A percentile compares a stretch with the other conserved stretches of the same genome.
Conservation (phyloP, 805 yeast genomes). For the Peterozyma xylosa region DNA sequence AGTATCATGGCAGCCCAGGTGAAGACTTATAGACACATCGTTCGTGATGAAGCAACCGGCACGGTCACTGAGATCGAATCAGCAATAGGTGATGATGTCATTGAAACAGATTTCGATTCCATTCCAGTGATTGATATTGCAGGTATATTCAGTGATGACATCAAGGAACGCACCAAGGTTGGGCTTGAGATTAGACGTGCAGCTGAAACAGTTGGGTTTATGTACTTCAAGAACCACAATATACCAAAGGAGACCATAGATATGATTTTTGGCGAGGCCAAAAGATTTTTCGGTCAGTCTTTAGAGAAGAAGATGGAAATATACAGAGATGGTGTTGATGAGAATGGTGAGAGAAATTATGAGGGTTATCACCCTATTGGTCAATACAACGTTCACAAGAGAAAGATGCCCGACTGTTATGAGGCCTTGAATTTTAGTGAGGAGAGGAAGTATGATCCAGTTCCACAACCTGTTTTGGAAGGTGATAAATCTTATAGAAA, state of each 20-base stretch:
- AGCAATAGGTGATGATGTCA: slow-evolving; percentile 5
- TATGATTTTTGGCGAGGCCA: slow-evolving; percentile 14
- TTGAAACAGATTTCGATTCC: slow-evolving; percentile 11
- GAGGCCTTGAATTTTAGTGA: slow-evolving; percentile 26
- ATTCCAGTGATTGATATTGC: slow-evolving; percentile 13
- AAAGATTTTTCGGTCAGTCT: slow-evolving; percentile 18
- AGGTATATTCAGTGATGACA: slow-evolving; percentile 9
- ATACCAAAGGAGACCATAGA: slow-evolving; percentile 18
- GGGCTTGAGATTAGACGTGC: slow-evolving; percentile 15
- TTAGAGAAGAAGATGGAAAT: slow-evolving; percentile 17
- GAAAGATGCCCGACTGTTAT: slow-evolving; percentile 18
- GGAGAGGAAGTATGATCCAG: slow-evolving; percentile 16
- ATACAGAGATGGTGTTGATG: slow-evolving; percentile 15
- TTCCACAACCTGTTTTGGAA: slow-evolving; percentile 13
- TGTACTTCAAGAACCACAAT: slow-evolving; percentile 22
- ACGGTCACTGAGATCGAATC: slow-evolving; percentile 7
- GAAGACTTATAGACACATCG: slow-evolving; percentile 5
- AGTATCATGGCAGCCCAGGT: not conserved
- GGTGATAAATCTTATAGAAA: slow-evolving; percentile 17
- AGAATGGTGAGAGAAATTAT: slow-evolving; percentile 16
- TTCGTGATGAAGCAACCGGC: slow-evolving; percentile 2
- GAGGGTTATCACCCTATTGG: slow-evolving; percentile 20
- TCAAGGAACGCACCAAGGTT: slow-evolving; percentile 11
- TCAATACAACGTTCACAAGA: slow-evolving; percentile 13
- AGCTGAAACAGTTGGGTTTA: slow-evolving; percentile 21